Percentiles rank a stretch among this genome's conserved stretches.
phyloP scores from a whole-genome alignment of 1,139 yeast genomes.

The Geotrichum histeridarum region DNA sequence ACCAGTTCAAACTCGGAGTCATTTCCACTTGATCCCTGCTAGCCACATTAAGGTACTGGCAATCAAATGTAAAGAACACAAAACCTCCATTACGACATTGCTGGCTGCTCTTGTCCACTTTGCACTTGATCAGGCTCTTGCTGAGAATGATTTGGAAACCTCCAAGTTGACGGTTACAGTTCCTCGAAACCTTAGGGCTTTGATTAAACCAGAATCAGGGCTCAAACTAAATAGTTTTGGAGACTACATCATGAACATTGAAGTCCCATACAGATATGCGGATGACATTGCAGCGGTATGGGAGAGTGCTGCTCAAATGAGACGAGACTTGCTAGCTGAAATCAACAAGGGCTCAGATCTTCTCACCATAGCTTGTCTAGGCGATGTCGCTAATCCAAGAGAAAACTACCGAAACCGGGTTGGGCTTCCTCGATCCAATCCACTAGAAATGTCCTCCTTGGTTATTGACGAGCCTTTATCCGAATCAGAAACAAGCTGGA shows the following conservation, averaged over 20 bases:
- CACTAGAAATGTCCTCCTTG: conserved; percentile 11
- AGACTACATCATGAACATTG: neutral
- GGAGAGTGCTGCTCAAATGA: neutral
- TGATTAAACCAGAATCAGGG: neutral
- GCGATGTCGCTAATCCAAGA: neutral
- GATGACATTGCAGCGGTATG: neutral
- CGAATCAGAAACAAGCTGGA: neutral
- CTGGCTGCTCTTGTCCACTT: neutral
- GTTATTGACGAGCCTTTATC: neutral
- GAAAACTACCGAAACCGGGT: conserved; percentile 3
- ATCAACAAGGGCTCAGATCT: neutral
- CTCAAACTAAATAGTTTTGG: neutral
- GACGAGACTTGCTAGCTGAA: neutral
- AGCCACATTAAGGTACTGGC: neutral
- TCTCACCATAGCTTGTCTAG: neutral
- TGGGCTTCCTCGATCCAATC: conserved; percentile 5
- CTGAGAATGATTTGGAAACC: neutral
- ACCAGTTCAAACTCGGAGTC: neutral
- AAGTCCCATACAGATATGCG: neutral
- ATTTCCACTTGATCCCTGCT: neutral
- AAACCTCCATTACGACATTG: conserved; percentile 6
- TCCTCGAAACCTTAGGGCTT: conserved; percentile 12
- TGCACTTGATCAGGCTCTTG: conserved; percentile 2
- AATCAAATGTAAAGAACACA: neutral
- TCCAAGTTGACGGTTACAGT: neutral